These are phyloP conservation scores for Sporothrix inflata DNA, from an alignment of 2,329 filamentous ascomycete species.

Conservation along the genomic window DNA sequence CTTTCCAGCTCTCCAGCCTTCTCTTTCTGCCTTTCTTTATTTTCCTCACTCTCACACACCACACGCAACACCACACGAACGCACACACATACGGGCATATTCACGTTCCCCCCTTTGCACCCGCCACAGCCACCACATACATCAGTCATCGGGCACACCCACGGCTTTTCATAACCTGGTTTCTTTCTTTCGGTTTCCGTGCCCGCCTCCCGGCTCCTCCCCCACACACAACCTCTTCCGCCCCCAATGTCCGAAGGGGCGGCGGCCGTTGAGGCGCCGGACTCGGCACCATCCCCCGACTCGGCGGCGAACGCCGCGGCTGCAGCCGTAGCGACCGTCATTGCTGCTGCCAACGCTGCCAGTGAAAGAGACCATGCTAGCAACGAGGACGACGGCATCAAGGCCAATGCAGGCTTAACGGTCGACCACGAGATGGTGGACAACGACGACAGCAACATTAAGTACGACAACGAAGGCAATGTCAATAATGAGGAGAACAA, in stretches of 20 bases:
- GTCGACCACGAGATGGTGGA: conserved; percentile 21
- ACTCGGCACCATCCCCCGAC: conserved; percentile 19
- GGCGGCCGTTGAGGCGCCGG: conserved; percentile 28
- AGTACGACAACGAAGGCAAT: conserved; percentile 5
- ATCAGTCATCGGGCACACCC: neutral
- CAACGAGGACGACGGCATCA: neutral
- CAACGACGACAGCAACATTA: neutral
- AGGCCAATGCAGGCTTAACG: conserved; percentile 1
- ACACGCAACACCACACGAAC: neutral
- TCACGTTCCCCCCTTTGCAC: neutral
- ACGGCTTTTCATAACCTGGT: neutral
- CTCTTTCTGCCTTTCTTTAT: neutral
- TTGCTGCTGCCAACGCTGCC: conserved; percentile 26
- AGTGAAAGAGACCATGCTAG: neutral
- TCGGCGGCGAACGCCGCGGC: conserved; percentile 19
- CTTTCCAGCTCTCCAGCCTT: neutral
- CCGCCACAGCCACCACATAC: conserved; percentile 3
- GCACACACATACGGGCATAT: conserved; percentile 1
- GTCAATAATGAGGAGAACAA: neutral
- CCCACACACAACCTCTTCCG: neutral
- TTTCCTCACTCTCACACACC: neutral
- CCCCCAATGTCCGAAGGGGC: conserved; percentile 32
- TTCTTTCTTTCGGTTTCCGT: neutral
- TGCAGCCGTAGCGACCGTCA: conserved; percentile 22
- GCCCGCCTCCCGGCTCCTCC: neutral